Evolutionary conservation across 2,329 filamentous ascomycete species (phyloP).

Genomic region (Penicillium sp.): DNA sequence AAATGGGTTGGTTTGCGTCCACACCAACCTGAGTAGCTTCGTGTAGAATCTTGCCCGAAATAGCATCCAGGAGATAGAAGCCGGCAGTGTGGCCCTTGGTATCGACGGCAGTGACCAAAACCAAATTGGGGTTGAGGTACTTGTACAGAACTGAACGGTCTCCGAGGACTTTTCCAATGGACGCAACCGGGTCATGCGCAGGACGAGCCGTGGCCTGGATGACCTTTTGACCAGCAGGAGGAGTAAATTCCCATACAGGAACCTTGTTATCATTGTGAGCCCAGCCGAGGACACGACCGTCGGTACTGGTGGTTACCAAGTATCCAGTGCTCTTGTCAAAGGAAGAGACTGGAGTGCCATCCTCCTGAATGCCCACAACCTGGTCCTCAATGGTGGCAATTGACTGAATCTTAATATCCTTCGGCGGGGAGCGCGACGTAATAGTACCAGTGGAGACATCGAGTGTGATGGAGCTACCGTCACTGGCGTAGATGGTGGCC

Average conservation of each 20-base stretch:
- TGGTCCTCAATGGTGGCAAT: slow-evolving; percentile 30
- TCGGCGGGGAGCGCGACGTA: slow-evolving; percentile 30
- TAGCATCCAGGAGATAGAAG: slow-evolving; percentile 78
- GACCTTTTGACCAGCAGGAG: slow-evolving; percentile 65
- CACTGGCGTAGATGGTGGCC: slow-evolving; percentile 58
- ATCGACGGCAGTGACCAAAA: slow-evolving; percentile 69
- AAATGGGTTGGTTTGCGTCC: slow-evolving; percentile 69
- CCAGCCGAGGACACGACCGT: slow-evolving; percentile 47
- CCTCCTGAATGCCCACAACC: slow-evolving; percentile 34
- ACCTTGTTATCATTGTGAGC: slow-evolving; percentile 33
- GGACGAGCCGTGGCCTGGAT: slow-evolving; percentile 66
- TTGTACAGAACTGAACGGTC: slow-evolving; percentile 96
- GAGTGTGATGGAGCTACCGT: slow-evolving; percentile 60
- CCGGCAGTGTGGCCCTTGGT: slow-evolving; percentile 57
- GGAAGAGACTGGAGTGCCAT: slow-evolving; percentile 35
- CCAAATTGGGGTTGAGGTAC: slow-evolving; percentile 84
- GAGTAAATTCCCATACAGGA: slow-evolving; percentile 70
- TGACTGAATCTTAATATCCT: slow-evolving; percentile 27
- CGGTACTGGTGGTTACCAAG: slow-evolving; percentile 42
- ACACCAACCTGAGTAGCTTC: slow-evolving; percentile 69
- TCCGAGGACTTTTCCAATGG: slow-evolving; percentile 89
- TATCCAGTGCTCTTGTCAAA: slow-evolving; percentile 32
- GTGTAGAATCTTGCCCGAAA: slow-evolving; percentile 78
- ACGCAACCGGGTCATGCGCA: slow-evolving; percentile 81
- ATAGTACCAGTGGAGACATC: slow-evolving; percentile 46